phyloP scores from a whole-genome alignment of 768 basidiomycete genomes.

The Tremella mesenterica region DNA sequence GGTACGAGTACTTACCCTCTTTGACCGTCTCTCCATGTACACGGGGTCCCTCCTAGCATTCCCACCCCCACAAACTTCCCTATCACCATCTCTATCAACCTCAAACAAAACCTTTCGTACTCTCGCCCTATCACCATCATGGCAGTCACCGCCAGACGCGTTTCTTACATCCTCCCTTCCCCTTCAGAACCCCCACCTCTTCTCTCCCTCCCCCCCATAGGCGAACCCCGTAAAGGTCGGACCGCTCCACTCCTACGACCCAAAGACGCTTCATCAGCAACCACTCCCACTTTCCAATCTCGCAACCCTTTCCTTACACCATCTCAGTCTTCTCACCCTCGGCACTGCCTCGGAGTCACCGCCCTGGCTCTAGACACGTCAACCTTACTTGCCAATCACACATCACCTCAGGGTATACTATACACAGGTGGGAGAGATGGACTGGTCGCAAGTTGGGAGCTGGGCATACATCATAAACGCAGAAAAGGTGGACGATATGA shows the following conservation, averaged over 20 bases:
- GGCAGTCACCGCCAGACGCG: slow-evolving; percentile 47
- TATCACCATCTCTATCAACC: too few relatives aligned
- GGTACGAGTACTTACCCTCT: too few relatives aligned
- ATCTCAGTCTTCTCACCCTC: slow-evolving; percentile 51
- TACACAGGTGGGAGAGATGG: slow-evolving; percentile 88
- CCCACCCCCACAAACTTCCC: too few relatives aligned
- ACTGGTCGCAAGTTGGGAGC: slow-evolving; percentile 77
- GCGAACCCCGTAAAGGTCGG: slow-evolving; percentile 57
- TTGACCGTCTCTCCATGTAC: too few relatives aligned
- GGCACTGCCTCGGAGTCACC: slow-evolving; percentile 76
- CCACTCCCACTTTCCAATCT: slow-evolving; percentile 2
- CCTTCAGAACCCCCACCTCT: slow-evolving; percentile 57
- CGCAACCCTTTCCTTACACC: slow-evolving; percentile 24
- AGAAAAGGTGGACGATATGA: slow-evolving; percentile 43
- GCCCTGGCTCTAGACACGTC: slow-evolving; percentile 80
- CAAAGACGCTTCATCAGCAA: slow-evolving; percentile 16
- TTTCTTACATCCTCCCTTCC: slow-evolving; percentile 80
- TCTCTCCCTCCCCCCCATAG: slow-evolving; percentile 63
- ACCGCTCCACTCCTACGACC: slow-evolving; percentile 60
- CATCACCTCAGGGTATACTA: slow-evolving; percentile 68
- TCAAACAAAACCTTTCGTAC: too few relatives aligned
- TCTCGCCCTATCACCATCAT: too few relatives aligned
- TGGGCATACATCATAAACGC: slow-evolving; percentile 57
- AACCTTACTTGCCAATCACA: slow-evolving; percentile 61
- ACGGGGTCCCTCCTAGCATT: too few relatives aligned